Percentiles rank a stretch among this genome's conserved stretches.
phyloP scores from a whole-genome alignment of 169 alveolate species.

The Eimeria mitis region DNA sequence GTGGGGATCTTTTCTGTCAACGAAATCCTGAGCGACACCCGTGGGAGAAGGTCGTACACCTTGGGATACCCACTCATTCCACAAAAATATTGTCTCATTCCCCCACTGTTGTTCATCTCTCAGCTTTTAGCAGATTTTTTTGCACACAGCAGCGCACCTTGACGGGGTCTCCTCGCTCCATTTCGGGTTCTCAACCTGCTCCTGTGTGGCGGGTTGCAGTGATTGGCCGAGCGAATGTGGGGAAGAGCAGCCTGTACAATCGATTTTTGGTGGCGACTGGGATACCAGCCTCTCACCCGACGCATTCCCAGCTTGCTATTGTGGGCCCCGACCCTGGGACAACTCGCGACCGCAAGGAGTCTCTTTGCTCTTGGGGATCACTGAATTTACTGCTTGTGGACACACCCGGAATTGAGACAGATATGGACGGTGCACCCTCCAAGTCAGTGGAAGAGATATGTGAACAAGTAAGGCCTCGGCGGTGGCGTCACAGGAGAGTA shows the following conservation, averaged over 20 bases:
- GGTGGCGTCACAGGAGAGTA: neutral
- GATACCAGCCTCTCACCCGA: neutral
- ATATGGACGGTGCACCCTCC: neutral
- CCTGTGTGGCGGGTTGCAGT: slow-evolving; percentile 61
- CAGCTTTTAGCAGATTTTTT: neutral
- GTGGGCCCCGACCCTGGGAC: slow-evolving; percentile 83
- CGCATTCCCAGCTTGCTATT: slow-evolving; percentile 62
- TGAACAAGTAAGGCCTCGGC: slow-evolving; percentile 27
- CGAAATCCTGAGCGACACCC: neutral
- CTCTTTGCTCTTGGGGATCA: slow-evolving; percentile 75
- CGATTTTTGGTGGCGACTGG: slow-evolving; percentile 82
- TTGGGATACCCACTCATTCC: neutral
- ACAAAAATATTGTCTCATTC: neutral
- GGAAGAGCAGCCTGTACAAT: slow-evolving; percentile 88
- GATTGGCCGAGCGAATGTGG: slow-evolving; percentile 88
- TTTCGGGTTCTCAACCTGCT: neutral
- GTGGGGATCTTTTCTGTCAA: neutral
- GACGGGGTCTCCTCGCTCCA: neutral
- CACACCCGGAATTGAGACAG: slow-evolving; percentile 87
- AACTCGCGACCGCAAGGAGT: slow-evolving; percentile 88
- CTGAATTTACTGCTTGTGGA: slow-evolving; percentile 81
- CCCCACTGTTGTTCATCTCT: neutral
- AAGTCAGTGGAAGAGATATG: neutral
- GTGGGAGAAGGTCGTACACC: neutral
- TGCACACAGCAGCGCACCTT: neutral